A percentile compares a stretch with the other conserved stretches of the same genome.
phyloP scores from a whole-genome alignment of 495 filamentous ascomycete species.

The Podospora didyma region DNA sequence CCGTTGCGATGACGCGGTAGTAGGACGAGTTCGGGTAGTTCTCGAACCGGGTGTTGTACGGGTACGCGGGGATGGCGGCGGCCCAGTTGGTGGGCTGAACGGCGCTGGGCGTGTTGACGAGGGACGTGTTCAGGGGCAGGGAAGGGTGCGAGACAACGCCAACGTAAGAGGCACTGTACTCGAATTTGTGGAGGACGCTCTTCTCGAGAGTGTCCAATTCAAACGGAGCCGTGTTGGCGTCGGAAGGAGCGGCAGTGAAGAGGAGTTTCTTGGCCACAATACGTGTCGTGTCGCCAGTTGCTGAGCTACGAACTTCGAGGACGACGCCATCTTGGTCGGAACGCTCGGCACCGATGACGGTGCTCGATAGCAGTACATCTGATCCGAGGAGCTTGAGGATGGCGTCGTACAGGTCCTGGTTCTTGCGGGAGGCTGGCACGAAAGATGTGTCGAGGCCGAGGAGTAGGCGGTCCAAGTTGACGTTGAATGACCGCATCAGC shows the following conservation, averaged over 20 bases:
- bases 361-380: slow-evolving; percentile 36
- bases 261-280: slow-evolving; percentile 38
- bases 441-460: slow-evolving; percentile 20
- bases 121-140: slow-evolving; percentile 13
- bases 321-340: slow-evolving; percentile 20
- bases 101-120: slow-evolving; percentile 15
- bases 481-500: slow-evolving; percentile 36
- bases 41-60: slow-evolving; percentile 20
- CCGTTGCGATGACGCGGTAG: slow-evolving; percentile 37
- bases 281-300: slow-evolving; percentile 16
- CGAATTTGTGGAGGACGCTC: slow-evolving; percentile 27
- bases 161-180: slow-evolving; percentile 30
- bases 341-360: slow-evolving; percentile 25
- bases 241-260: slow-evolving; percentile 33
- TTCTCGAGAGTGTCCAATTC: slow-evolving; percentile 28
- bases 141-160: slow-evolving; percentile 30
- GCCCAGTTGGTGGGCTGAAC: slow-evolving; percentile 7
- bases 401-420: slow-evolving; percentile 38
- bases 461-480: slow-evolving; percentile 26
- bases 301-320: slow-evolving; percentile 30
- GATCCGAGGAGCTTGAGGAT: slow-evolving; percentile 30
- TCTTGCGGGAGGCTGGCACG: slow-evolving; percentile 33
- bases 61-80: slow-evolving; percentile 9
- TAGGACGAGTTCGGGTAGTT: slow-evolving; percentile 20
- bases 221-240: slow-evolving; percentile 29